These are phyloP conservation scores for Phytopythium aichiense DNA, from an alignment of 352 stramenopile genomes.

Conservation along the genomic window DNA sequence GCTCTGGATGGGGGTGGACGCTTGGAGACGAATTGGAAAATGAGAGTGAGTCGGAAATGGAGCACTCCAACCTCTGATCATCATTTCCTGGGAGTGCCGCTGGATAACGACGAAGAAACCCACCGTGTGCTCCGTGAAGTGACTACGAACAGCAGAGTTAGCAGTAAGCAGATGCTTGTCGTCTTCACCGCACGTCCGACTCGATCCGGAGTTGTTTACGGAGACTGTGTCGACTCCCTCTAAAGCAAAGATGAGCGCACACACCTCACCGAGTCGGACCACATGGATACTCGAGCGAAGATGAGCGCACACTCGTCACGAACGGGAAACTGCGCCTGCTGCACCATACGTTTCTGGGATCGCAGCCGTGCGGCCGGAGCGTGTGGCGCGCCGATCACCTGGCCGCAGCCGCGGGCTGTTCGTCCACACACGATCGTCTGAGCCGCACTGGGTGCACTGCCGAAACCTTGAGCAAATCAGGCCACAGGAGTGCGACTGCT, in stretches of 20 bases:
- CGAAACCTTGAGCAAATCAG: background rate
- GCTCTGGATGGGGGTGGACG: background rate
- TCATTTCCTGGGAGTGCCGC: background rate
- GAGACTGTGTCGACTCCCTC: background rate
- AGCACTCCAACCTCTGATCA: too few species aligned
- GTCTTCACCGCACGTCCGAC: background rate
- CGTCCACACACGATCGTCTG: constrained; percentile 1
- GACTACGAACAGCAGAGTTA: background rate
- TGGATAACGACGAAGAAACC: background rate
- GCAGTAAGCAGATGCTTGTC: background rate
- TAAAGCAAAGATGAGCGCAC: background rate
- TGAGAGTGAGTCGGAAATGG: background rate
- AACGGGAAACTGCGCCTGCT: background rate
- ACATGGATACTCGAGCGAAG: background rate
- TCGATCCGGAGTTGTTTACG: background rate
- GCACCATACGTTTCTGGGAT: constrained; percentile 1
- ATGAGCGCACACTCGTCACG: background rate
- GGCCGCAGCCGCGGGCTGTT: background rate
- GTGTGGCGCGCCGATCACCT: constrained; percentile 1
- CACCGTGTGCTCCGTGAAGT: background rate
- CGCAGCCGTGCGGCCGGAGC: background rate
- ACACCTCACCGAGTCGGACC: background rate
- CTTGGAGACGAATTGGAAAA: constrained; percentile 3
- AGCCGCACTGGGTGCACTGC: background rate
- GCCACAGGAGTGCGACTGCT: background rate